These are phyloP conservation scores for Fusarium fujikuroi DNA, from an alignment of 2,329 filamentous ascomycete species.

Conservation along the genomic window DNA sequence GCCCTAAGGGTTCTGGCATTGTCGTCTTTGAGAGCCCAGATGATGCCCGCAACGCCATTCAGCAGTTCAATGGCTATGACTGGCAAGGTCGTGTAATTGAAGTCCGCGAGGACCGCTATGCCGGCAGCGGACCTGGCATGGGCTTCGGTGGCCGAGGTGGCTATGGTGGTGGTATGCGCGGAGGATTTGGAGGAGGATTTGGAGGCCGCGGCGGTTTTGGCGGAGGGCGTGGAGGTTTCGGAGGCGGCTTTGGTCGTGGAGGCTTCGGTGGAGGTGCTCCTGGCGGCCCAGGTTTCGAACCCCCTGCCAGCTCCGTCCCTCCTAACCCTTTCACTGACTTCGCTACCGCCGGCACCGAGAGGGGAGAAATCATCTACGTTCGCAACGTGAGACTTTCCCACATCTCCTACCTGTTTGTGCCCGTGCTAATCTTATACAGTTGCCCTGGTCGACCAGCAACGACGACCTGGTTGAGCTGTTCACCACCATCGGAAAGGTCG, in stretches of 20 bases:
- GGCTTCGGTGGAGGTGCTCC: slow-evolving; percentile 59
- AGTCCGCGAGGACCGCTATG: slow-evolving; percentile 95
- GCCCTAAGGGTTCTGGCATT: slow-evolving; percentile 95
- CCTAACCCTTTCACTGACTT: slow-evolving; percentile 96
- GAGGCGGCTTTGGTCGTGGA: slow-evolving; percentile 58
- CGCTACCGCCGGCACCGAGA: slow-evolving; percentile 86
- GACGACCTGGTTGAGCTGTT: slow-evolving; percentile 97
- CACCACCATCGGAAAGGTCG: slow-evolving; percentile 96
- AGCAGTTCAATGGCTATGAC: slow-evolving; percentile 98
- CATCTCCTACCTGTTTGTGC: background rate
- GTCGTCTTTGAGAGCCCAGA: slow-evolving; percentile 96
- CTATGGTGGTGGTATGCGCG: slow-evolving; percentile 67
- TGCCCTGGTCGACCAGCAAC: slow-evolving; percentile 99
- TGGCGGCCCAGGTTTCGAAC: slow-evolving; percentile 55
- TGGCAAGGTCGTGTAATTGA: slow-evolving; percentile 96
- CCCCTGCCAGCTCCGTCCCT: slow-evolving; percentile 60
- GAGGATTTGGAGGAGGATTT: slow-evolving; percentile 67
- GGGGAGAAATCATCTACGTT: slow-evolving; percentile 88
- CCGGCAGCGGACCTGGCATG: slow-evolving; percentile 67
- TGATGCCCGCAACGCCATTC: slow-evolving; percentile 94
- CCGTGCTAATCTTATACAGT: slow-evolving; percentile 60
- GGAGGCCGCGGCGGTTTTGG: slow-evolving; percentile 62
- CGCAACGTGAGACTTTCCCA: slow-evolving; percentile 80
- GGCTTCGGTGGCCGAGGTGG: slow-evolving; percentile 69
- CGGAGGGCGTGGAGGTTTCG: slow-evolving; percentile 55